Evolutionary conservation across 2,329 filamentous ascomycete genomes (phyloP).

Genomic region (Neophaeococcomyces mojaviensis): DNA sequence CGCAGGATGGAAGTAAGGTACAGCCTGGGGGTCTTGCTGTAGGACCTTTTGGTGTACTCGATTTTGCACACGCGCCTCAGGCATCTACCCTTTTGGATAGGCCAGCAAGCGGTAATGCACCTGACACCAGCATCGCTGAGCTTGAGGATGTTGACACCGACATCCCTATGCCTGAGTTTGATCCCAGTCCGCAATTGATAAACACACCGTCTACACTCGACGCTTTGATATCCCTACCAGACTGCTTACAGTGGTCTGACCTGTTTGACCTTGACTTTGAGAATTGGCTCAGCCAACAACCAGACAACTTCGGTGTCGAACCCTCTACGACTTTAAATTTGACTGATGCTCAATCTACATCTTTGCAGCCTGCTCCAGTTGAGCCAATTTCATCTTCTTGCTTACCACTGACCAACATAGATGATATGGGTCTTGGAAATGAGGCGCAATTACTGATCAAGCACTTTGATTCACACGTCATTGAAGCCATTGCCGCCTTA

Average conservation of each 20-base stretch:
- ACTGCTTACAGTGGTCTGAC: constrained; percentile 25
- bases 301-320: constrained; percentile 2
- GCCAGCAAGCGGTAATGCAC: no score
- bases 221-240: background rate
- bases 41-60: constrained; percentile 28
- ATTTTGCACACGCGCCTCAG: no score
- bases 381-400: background rate
- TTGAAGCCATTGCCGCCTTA: constrained; percentile 27
- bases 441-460: constrained; percentile 20
- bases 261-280: constrained; percentile 27
- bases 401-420: background rate
- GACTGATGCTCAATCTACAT: background rate
- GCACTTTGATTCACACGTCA: constrained; percentile 28
- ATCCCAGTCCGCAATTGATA: background rate
- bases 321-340: background rate
- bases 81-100: no score
- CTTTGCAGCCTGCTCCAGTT: background rate
- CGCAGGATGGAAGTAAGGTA: constrained; percentile 19
- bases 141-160: background rate
- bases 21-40: constrained; percentile 22
- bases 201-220: constrained; percentile 5
- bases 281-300: constrained; percentile 11
- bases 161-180: background rate
- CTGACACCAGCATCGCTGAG: no score
- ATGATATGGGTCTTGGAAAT: background rate